These are phyloP conservation scores for Rachicladosporium sp. DNA, from an alignment of 2,329 filamentous ascomycete genomes.

Conservation along the genomic window DNA sequence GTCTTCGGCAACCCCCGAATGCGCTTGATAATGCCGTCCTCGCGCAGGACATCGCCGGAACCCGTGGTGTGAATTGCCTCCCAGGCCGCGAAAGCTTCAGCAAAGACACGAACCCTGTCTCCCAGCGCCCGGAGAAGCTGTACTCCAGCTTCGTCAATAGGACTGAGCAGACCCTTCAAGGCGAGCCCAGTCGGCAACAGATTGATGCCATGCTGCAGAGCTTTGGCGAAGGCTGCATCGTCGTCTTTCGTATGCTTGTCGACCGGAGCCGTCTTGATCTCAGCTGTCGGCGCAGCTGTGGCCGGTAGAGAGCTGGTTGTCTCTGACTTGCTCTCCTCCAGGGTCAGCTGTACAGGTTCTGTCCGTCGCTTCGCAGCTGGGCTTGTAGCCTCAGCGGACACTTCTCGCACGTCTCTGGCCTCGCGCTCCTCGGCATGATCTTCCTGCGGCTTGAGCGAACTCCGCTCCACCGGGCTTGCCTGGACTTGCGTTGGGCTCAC, in stretches of 20 bases:
- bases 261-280: neutral
- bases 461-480: too few species aligned
- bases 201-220: constrained; percentile 2
- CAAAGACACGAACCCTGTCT: constrained; percentile 7
- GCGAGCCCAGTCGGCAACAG: constrained; percentile 6
- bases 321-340: neutral
- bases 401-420: neutral
- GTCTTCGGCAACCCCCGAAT: constrained; percentile 3
- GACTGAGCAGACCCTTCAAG: constrained; percentile 7
- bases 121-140: constrained; percentile 9
- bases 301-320: neutral
- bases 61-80: constrained; percentile 6
- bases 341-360: neutral
- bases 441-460: neutral
- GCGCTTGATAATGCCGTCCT: neutral
- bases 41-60: neutral
- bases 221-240: neutral
- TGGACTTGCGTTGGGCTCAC: too few species aligned
- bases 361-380: neutral
- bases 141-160: constrained; percentile 8
- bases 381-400: neutral
- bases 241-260: neutral
- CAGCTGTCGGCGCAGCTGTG: neutral
- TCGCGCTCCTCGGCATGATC: neutral
- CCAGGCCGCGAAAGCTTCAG: constrained; percentile 8